Base-by-base conservation (phyloP, 306 rosid species). In the Fagus sylvatica region DNA sequence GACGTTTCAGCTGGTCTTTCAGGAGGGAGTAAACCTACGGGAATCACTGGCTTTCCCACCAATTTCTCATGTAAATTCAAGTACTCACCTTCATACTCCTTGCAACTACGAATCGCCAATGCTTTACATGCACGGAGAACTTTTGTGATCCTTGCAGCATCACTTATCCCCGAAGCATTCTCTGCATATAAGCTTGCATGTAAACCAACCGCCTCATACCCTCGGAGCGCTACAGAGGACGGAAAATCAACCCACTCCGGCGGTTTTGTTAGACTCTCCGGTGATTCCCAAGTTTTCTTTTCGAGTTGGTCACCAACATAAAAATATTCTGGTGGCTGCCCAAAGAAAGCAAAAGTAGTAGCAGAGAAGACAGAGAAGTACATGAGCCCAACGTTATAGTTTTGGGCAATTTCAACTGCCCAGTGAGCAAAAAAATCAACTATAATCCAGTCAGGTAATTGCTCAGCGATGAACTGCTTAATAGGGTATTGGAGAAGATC, bases 21-120 rank as follows among this genome's bases (percentile, higher is more conserved):
- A 3, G 57, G 69, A 11, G 89, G 82, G 28, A 85, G 80, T 48
- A 85, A 30, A 43, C 91, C 91, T 32, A 76, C 12, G 7, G 91
- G 84, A 49, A 85, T 71, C 71, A 88, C 88, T 39, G 82, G 76
- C 76, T 65, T 79, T 73, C 65, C 56, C 6, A 53, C 43, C 10
- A 78, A 59, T 51, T 85, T 53, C 32, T 72, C 28, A 9, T 30
- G 70, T 28, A 75, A 34, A 7, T 71, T 73, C 55, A 88, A 55
- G 49, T 81, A 85, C 6, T 81, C 66, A 46, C 85, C 80, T 48
- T 76, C 90, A 48, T 72, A 32, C 53, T 81, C 88, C 3, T 69
- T 11, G 73, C 90, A 81, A 49, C 78, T 48, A 0, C 82, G 74
- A 55, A 72, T 32, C 5, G 71, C 36, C 12, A 84, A 7, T 8